Evolutionary conservation across 306 rosid genomes (phyloP).

Genomic region (Cicer yamashitae): DNA sequence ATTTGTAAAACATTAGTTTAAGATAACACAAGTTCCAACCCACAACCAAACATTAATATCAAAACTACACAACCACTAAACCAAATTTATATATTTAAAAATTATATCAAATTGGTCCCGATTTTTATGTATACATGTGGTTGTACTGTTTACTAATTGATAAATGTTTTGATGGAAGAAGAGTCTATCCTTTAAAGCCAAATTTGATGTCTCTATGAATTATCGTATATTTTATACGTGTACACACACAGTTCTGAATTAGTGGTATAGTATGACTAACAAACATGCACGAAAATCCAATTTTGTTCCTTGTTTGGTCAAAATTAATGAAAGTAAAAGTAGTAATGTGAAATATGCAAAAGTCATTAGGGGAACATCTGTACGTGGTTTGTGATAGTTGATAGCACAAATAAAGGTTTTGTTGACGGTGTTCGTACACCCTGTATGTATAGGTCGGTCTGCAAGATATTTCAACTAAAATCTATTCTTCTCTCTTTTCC

Average conservation of each 20-base stretch:
- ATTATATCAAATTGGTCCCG: background rate
- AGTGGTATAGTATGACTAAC: background rate
- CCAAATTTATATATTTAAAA: too few relatives aligned
- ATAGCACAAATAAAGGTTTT: slow-evolving; percentile 26
- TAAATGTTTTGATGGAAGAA: slow-evolving; percentile 2
- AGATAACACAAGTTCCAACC: too few relatives aligned
- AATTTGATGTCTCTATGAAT: slow-evolving; percentile 27
- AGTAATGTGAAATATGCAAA: slow-evolving; percentile 12
- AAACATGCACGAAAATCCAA: slow-evolving; percentile 16
- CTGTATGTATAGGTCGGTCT: slow-evolving; percentile 32
- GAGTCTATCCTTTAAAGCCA: slow-evolving; percentile 16
- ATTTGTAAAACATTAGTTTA: too few relatives aligned
- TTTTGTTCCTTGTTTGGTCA: slow-evolving; percentile 25
- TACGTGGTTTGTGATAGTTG: slow-evolving; percentile 10
- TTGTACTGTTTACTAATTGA: slow-evolving; percentile 1
- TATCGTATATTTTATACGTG: background rate
- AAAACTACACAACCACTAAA: too few relatives aligned
- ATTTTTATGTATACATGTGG: background rate
- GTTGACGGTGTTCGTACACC: slow-evolving; percentile 52
- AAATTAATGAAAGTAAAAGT: slow-evolving; percentile 1
- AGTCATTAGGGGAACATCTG: slow-evolving; percentile 35
- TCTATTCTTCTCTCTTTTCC: too few relatives aligned
- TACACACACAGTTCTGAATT: background rate
- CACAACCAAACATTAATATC: too few relatives aligned
- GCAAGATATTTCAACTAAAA: slow-evolving; percentile 20